Percentiles rank a stretch among this genome's conserved stretches.
phyloP scores from a whole-genome alignment of 2,329 filamentous ascomycete genomes.

The Exophiala sideris region DNA sequence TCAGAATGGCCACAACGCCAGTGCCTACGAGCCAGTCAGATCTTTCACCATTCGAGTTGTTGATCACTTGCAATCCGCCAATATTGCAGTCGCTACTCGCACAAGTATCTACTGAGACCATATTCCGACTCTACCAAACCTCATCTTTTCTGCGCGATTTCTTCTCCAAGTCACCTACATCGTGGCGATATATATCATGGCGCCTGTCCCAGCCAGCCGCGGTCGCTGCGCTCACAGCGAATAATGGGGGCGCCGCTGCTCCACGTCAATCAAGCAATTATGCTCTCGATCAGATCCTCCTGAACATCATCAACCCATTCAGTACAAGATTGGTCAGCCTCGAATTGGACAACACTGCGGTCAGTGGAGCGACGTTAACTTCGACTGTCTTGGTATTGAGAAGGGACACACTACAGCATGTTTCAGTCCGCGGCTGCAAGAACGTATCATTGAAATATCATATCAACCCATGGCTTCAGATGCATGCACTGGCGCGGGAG shows the following conservation, averaged over 20 bases:
- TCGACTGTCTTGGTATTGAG: constrained; percentile 54
- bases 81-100: constrained; percentile 58
- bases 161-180: constrained; percentile 55
- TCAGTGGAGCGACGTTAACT: constrained; percentile 56
- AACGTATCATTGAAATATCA: constrained; percentile 64
- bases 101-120: constrained; percentile 54
- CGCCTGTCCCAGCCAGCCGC: constrained; percentile 45
- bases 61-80: constrained; percentile 56
- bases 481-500: constrained; percentile 39
- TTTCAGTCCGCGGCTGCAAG: constrained; percentile 61
- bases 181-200: constrained; percentile 61
- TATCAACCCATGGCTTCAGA: constrained; percentile 56
- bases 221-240: constrained; percentile 33
- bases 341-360: constrained; percentile 60
- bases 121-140: constrained; percentile 58
- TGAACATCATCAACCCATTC: constrained; percentile 55
- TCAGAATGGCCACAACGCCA: constrained; percentile 22
- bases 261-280: constrained; percentile 55
- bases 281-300: constrained; percentile 56
- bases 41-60: constrained; percentile 50
- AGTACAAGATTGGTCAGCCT: constrained; percentile 55
- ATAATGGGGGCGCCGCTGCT: constrained; percentile 26
- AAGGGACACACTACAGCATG: constrained; percentile 54
- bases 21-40: constrained; percentile 3
- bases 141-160: constrained; percentile 54